Evolutionary conservation across 2,329 filamentous ascomycete genomes (phyloP), one percentile per base, ranked within the genome.

Genomic region (Parascedosporium putredinis): DNA sequence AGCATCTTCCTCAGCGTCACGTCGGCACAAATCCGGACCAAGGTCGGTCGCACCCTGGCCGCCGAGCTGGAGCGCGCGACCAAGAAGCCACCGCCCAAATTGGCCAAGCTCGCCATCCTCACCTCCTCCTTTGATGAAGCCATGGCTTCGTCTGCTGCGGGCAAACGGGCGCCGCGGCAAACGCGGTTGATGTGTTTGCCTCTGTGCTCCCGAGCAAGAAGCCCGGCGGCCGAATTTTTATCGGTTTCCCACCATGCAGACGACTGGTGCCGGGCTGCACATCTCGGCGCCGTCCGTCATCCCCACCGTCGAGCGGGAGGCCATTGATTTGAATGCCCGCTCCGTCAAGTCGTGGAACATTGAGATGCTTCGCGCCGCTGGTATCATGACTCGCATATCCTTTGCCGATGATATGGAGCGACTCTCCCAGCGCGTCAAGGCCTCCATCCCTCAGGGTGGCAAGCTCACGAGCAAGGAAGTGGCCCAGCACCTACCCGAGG

Each of bases 221-320:
- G 57, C 78, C 78, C 0, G 79, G 80, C 7, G 93, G 93, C 5
- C 83, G 88, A 49, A 86, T 98, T 50, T 98, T 97, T 60, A 98
- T 98, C 60, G 93, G 93, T 0, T 98, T 98, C 91, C 93, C 3
- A 98, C 93, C 1, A 90, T 91, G 57, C 93, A 98, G 68, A 98
- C 93, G 0, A 98, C 94, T 0, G 93, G 91, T 50, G 82, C 91
- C 24, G 86, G 91, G 14, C 86, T 94, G 62, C 93, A 98, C 64
- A 86, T 98, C 25, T 97, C 91, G 10, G 93, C 93, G 0, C 93
- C 90, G 1, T 96, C 91, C 0, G 83, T 98, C 12, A 98, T 98
- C 51, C 93, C 93, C 0, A 98, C 93, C 0, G 94, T 98, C 2
- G 93, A 98, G 66, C 82, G 93, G 61, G 93, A 98, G 63, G 93